These are phyloP conservation scores for Phytophthora pisi DNA, from an alignment of 352 stramenopile species.

Conservation along the genomic window DNA sequence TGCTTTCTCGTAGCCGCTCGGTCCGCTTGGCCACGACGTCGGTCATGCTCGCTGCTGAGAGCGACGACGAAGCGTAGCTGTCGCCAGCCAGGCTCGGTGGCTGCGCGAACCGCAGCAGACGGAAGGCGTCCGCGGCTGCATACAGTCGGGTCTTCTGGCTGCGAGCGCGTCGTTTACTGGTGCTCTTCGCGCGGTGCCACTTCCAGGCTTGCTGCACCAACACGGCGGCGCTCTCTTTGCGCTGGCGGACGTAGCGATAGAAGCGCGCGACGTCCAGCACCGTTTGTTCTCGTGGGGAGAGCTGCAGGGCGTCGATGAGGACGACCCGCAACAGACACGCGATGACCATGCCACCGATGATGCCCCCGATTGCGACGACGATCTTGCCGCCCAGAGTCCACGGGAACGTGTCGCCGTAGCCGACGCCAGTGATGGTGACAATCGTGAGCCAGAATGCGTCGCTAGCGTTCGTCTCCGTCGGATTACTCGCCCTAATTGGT, in stretches of 20 bases:
- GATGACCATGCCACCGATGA: constrained; percentile 63
- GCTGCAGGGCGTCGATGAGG: constrained; percentile 59
- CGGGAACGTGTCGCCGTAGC: constrained; percentile 62
- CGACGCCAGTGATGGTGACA: constrained; percentile 67
- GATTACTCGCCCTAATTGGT: constrained; percentile 45
- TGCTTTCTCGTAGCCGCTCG: constrained; percentile 24
- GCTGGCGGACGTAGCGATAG: constrained; percentile 51
- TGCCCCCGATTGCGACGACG: constrained; percentile 59
- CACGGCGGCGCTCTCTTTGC: constrained; percentile 48
- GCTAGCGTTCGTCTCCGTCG: constrained; percentile 43
- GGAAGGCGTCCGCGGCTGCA: constrained; percentile 49
- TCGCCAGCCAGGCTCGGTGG: constrained; percentile 28
- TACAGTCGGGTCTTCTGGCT: constrained; percentile 45
- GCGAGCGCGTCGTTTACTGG: constrained; percentile 9
- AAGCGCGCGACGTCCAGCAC: constrained; percentile 69
- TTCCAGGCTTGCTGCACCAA: constrained; percentile 56
- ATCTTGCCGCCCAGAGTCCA: constrained; percentile 60
- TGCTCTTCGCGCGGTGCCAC: constrained; percentile 28
- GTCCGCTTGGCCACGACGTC: constrained; percentile 28
- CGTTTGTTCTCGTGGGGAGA: constrained; percentile 60
- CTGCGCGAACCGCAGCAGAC: constrained; percentile 58
- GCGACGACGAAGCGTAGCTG: constrained; percentile 10
- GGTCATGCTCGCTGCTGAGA: constrained; percentile 13
- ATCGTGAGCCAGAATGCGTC: constrained; percentile 73
- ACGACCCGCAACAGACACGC: constrained; percentile 64